phyloP scores from a whole-genome alignment of 805 yeast species.

The Ogataea zsoltii region DNA sequence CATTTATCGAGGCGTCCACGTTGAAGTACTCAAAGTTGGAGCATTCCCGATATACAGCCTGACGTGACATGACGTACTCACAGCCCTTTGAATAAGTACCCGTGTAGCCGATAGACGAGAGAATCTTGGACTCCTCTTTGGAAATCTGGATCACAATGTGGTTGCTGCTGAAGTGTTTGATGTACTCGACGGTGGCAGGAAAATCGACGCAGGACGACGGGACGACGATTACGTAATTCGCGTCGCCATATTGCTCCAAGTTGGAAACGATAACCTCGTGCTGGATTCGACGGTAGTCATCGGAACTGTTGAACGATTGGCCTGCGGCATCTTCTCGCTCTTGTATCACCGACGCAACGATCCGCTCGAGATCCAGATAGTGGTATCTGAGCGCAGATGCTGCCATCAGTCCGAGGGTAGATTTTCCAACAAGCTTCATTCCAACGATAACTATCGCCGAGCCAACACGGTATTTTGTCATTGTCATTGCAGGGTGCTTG shows the following conservation, averaged over 20 bases:
- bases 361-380: slow-evolving; percentile 3
- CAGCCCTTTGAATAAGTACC: slow-evolving; percentile 4
- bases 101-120: slow-evolving; percentile 3
- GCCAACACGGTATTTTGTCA: background rate
- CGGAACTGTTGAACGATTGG: background rate
- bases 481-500: background rate
- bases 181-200: slow-evolving; percentile 4
- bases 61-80: slow-evolving; percentile 3
- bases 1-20: slow-evolving; percentile 6
- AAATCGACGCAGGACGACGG: slow-evolving; percentile 4
- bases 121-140: slow-evolving; percentile 2
- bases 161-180: slow-evolving; percentile 3
- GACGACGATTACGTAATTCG: slow-evolving; percentile 4
- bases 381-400: slow-evolving; percentile 5
- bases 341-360: slow-evolving; percentile 1
- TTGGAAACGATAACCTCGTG: slow-evolving; percentile 5
- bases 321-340: background rate
- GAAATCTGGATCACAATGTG: slow-evolving; percentile 9
- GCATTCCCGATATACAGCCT: slow-evolving; percentile 5
- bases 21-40: slow-evolving; percentile 9
- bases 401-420: slow-evolving; percentile 9
- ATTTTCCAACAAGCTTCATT: slow-evolving; percentile 7
- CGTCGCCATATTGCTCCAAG: slow-evolving; percentile 3
- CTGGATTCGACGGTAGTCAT: background rate
- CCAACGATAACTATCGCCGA: slow-evolving; percentile 6